Evolutionary conservation across 2,329 filamentous ascomycete genomes (phyloP).

Genomic region (Cercospora sp.): DNA sequence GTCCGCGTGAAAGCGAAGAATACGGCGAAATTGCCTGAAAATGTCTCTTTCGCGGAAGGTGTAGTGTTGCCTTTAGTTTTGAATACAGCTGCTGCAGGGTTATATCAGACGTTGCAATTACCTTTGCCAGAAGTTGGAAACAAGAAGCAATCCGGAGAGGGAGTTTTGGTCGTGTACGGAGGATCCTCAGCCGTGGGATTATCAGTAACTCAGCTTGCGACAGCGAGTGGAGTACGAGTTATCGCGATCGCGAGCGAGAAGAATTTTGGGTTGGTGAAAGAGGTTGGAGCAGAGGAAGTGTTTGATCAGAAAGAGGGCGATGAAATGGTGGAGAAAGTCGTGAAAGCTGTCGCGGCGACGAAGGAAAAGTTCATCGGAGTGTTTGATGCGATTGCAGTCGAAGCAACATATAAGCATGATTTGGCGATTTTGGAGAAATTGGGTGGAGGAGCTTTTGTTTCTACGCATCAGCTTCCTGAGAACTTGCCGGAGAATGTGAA

Average conservation of each 20-base stretch:
- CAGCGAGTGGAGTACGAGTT: constrained; percentile 11
- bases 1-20: constrained; percentile 33
- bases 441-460: constrained; percentile 8
- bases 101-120: background rate
- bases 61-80: constrained; percentile 36
- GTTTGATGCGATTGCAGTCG: constrained; percentile 13
- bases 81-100: constrained; percentile 3
- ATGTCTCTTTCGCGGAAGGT: constrained; percentile 39
- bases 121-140: background rate
- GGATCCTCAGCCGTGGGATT: background rate
- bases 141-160: background rate
- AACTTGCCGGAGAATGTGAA: constrained; percentile 3
- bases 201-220: background rate
- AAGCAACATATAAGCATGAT: constrained; percentile 8
- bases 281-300: constrained; percentile 31
- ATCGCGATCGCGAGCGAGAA: constrained; percentile 34
- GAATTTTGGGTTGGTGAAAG: constrained; percentile 33
- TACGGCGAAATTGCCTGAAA: constrained; percentile 40
- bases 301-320: constrained; percentile 37
- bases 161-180: background rate
- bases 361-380: background rate
- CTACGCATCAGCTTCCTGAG: constrained; percentile 10
- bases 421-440: constrained; percentile 10
- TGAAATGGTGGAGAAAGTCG: constrained; percentile 39
- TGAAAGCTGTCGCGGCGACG: constrained; percentile 13